Evolutionary conservation across 2,329 filamentous ascomycete genomes (phyloP).

Genomic region (Hypoxylon sp.): DNA sequence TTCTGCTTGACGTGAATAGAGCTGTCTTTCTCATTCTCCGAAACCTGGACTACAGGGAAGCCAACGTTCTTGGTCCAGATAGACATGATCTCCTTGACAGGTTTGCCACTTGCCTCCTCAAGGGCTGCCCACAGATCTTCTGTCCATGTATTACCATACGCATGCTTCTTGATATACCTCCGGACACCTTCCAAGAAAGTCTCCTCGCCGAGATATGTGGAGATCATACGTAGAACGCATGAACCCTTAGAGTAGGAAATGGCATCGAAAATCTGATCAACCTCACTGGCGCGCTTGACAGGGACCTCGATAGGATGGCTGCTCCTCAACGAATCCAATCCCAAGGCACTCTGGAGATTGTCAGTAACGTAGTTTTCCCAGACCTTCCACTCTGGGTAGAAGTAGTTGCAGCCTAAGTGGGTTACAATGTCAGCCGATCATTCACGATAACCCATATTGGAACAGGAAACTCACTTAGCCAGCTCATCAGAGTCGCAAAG

Average conservation of each 20-base stretch:
- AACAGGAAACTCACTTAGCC: conserved; percentile 63
- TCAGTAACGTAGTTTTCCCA: conserved; percentile 97
- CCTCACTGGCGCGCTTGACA: conserved; percentile 93
- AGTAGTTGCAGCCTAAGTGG: conserved; percentile 87
- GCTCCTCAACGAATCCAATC: conserved; percentile 90
- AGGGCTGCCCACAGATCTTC: conserved; percentile 91
- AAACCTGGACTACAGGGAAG: conserved; percentile 90
- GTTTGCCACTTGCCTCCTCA: conserved; percentile 89
- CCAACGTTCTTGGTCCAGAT: conserved; percentile 98
- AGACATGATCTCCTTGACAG: conserved; percentile 90
- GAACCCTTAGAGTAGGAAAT: conserved; percentile 99
- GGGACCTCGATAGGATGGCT: conserved; percentile 97
- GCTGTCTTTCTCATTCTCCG: conserved; percentile 77
- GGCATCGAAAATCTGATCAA: conserved; percentile 98
- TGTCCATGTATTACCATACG: conserved; percentile 95
- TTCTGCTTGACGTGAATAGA: conserved; percentile 93
- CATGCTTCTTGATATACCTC: conserved; percentile 93
- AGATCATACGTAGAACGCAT: conserved; percentile 96
- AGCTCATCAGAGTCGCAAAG: conserved; percentile 92
- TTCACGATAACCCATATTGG: conserved; percentile 19
- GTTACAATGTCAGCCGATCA: conserved; percentile 31
- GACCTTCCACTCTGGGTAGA: conserved; percentile 98
- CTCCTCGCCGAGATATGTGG: conserved; percentile 93
- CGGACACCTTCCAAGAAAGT: conserved; percentile 93
- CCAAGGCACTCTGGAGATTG: conserved; percentile 88